Evolutionary conservation across 1,284 basidiomycete species (phyloP), one percentile per base, ranked within the genome.

Genomic region (Meripilus lineatus): DNA sequence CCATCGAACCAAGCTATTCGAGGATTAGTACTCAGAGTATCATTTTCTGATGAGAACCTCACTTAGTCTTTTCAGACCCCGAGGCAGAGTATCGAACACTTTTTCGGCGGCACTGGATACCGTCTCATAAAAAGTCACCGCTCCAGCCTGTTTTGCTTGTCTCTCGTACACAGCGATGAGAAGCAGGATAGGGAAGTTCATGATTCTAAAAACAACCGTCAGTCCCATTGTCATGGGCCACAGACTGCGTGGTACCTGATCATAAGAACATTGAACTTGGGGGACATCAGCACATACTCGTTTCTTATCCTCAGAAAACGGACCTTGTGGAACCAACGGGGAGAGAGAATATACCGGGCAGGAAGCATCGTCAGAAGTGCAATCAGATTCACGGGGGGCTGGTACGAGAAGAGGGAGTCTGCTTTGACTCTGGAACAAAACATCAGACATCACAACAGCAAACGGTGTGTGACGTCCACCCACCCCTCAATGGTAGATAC

Each of bases 381-480:
- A 33, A 92, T 52, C 4, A 95, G 65, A 62, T 94, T 95, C 55
- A 96, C 70, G 0, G 93, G 93, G 1, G 93, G 87, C 57, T 93
- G 90, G 59, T 96, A 97, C 23, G 89, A 92, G 63, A 96, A 96
- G 13, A 97, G 66, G 2, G 83, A 91, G 58, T 96, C 93, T 39
- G 84, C 83, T 55, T 89, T 90, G 40, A 91, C 86, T 11, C 86
- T 89, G 39, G 24, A 45, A 21, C 47, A 37, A 41, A 4, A 50
- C 64, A 54, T 65, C 52, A 58, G 61, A 47, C 56, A 48, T 32
- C 24, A 46, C 38, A 7, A 33, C 22, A 2, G 32, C 22, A 35
- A 10, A 5, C 18, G 21, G 25, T 28, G 25, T n/a, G n/a, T 5
- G 11, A 28, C 38, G 25, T 25, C 47, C 8, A 51, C 59, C 33